Evolutionary conservation across 345 rosid species (phyloP), one percentile per base, ranked within the genome.

Genomic region (Moringa oleifera): DNA sequence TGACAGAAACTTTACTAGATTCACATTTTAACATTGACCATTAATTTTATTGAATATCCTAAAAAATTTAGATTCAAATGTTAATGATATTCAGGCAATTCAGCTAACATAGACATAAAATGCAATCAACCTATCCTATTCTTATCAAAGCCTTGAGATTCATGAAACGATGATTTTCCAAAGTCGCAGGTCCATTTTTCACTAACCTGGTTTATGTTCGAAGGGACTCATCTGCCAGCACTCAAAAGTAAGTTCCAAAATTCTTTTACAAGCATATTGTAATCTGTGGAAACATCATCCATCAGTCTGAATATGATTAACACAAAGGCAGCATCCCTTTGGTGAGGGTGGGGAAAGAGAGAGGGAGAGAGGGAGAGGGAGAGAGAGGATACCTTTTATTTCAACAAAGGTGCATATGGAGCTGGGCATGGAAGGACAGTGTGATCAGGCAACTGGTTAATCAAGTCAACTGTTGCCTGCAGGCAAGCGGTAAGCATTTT

Each of bases 381-480:
- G 63, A 58, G 49, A 51, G 47, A 41, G 52, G 37, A 64, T 76
- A 23, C 84, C 85, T 75, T 70, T 77, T 81, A 93, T 73, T 81
- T 86, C 79, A 93, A 69, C 18, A 65, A 51, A 23, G 94, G 97
- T 28, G 92, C 90, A 79, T 85, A 88, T 25, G 90, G 85, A 59
- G 98, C 89, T 28, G 94, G 97, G 73, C 98, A 93, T 24, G 97
- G 97, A 71, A 96, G 83, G 49, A 93, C 60, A 47, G 81, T 71
- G 59, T 75, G 69, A 76, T 90, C 94, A 2, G 98, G 98, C 77
- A 93, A 72, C 75, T 81, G 82, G 53, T 68, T 72, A 63, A 86
- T 79, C 76, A 93, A 68, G 70, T 83, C 84, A 23, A 57, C 63
- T 53, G 91, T 77, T 16, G 85, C 80, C 77, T 73, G 75, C 70